Evolutionary conservation across 768 basidiomycete genomes (phyloP).

Genomic region (Naematelia aurantialba): DNA sequence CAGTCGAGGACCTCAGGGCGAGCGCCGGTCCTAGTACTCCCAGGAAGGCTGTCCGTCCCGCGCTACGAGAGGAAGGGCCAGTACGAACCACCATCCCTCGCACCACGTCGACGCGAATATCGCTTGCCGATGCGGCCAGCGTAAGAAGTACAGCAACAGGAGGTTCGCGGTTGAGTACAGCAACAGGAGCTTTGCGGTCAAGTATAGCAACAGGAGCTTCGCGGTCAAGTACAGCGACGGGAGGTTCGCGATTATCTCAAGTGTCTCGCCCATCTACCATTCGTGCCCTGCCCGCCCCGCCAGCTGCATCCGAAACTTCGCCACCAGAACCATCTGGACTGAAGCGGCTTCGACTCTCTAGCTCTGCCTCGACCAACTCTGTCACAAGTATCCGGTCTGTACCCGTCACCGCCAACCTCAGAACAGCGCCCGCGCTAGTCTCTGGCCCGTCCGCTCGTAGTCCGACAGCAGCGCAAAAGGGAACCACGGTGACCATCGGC

Average conservation of each 20-base stretch:
- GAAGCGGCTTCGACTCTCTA: constrained; percentile 24
- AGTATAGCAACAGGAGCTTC: not conserved
- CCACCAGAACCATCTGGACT: constrained; percentile 24
- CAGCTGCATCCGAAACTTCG: no score
- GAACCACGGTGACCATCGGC: constrained; percentile 20
- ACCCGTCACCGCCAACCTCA: constrained; percentile 6
- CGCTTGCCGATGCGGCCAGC: constrained; percentile 14
- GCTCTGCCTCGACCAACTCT: constrained; percentile 22
- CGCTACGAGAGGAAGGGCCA: not conserved
- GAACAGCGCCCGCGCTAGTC: not conserved
- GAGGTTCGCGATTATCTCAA: not conserved
- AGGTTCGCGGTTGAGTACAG: not conserved
- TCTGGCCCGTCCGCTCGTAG: constrained; percentile 17
- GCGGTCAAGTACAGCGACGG: not conserved
- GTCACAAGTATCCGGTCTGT: constrained; percentile 7
- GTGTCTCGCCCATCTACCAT: not conserved
- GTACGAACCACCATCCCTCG: constrained; percentile 10
- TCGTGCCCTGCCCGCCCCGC: not conserved
- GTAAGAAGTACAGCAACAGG: not conserved
- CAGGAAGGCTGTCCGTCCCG: constrained; percentile 6
- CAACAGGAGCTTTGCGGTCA: no score
- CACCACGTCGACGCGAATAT: constrained; percentile 9
- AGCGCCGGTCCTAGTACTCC: constrained; percentile 50
- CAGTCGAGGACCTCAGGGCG: constrained; percentile 68
- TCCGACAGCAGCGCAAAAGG: constrained; percentile 25